Percentiles rank a stretch among this genome's conserved stretches.
Conservation (phyloP, 495 filamentous ascomycete species). For the Elasticomyces elasticus region DNA sequence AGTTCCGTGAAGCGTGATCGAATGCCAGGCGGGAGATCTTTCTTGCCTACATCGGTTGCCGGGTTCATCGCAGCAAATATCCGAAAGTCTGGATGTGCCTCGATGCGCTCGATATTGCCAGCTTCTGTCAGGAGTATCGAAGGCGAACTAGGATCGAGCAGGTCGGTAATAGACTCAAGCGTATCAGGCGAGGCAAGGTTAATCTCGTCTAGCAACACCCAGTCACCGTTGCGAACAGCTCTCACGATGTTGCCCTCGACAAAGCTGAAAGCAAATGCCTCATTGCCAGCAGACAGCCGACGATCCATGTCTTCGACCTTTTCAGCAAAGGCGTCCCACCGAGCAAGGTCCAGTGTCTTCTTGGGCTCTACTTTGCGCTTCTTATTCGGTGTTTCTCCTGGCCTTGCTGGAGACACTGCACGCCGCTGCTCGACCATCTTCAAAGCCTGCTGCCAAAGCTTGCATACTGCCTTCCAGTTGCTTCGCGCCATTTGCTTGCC, state of each 20-base stretch:
- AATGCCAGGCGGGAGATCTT: constrained; percentile 76
- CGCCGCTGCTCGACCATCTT: constrained; percentile 57
- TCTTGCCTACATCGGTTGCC: constrained; percentile 92
- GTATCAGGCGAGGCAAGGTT: constrained; percentile 93
- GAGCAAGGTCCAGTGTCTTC: constrained; percentile 29
- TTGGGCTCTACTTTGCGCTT: constrained; percentile 66
- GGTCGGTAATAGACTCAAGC: constrained; percentile 79
- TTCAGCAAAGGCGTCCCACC: constrained; percentile 70
- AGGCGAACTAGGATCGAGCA: constrained; percentile 60
- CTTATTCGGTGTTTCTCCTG: constrained; percentile 59
- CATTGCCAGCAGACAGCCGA: constrained; percentile 65
- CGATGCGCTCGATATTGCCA: constrained; percentile 77
- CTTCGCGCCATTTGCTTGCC: constrained; percentile 66
- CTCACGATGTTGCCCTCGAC: constrained; percentile 90
- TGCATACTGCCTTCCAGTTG: constrained; percentile 74
- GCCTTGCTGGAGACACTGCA: background rate
- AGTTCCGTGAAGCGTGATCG: constrained; percentile 87
- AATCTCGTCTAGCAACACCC: constrained; percentile 97
- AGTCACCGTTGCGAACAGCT: constrained; percentile 86
- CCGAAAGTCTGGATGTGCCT: constrained; percentile 85
- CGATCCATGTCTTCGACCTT: constrained; percentile 72
- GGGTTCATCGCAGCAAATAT: constrained; percentile 99
- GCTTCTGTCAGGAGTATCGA: constrained; percentile 86
- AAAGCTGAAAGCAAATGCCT: constrained; percentile 87
- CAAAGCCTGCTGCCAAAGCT: constrained; percentile 79